Conservation (phyloP, 192 early-diverging fungal species). For the Backusella tarrabulga region DNA sequence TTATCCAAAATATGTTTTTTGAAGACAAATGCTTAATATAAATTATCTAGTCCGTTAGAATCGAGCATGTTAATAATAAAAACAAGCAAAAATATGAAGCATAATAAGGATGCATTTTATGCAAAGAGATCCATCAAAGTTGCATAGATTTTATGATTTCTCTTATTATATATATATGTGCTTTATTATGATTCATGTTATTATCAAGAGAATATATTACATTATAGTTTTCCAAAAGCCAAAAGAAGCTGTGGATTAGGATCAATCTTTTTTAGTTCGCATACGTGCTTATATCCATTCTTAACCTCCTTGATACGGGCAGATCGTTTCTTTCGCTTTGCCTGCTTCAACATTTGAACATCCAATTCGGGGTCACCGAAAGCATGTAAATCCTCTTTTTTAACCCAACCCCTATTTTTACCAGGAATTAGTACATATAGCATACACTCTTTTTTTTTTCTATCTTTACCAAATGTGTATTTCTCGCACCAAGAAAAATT, state of each 20-base stretch:
- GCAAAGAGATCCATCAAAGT: no score
- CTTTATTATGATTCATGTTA: no score
- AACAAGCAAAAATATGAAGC: no score
- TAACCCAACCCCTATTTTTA: constrained; percentile 12
- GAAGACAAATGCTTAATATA: no score
- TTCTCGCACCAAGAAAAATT: not conserved
- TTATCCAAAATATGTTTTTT: no score
- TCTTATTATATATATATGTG: no score
- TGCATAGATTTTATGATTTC: no score
- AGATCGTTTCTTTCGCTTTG: constrained; percentile 20
- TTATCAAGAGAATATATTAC: not conserved
- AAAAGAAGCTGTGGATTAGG: not conserved
- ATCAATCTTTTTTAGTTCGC: constrained; percentile 1
- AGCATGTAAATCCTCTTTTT: constrained; percentile 13
- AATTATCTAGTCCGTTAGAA: no score
- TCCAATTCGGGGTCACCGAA: constrained; percentile 25
- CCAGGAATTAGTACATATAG: no score
- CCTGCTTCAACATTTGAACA: constrained; percentile 13
- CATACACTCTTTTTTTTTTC: no score
- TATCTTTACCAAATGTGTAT: constrained; percentile 1
- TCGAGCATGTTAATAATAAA: no score
- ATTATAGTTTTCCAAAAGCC: not conserved
- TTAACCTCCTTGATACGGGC: constrained; percentile 23
- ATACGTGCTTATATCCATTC: constrained; percentile 24
- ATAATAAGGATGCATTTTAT: no score